phyloP scores from a whole-genome alignment of 2,329 filamentous ascomycete species.

The Phialophora tarda region DNA sequence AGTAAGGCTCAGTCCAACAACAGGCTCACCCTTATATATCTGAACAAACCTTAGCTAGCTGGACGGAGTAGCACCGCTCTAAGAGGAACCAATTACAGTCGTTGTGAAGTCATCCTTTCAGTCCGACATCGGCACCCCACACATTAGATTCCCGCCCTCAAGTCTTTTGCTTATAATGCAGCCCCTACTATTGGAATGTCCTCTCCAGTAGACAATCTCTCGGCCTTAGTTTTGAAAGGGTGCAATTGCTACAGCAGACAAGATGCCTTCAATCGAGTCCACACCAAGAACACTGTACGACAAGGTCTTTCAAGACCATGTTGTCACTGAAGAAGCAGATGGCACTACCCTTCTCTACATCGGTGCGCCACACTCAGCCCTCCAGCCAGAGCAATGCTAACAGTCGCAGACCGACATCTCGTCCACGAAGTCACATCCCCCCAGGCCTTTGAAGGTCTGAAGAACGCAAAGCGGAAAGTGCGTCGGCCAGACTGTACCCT shows the following conservation, averaged over 20 bases:
- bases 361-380: constrained; percentile 60
- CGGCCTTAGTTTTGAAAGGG: neutral
- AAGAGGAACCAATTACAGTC: constrained; percentile 20
- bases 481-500: constrained; percentile 95
- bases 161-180: constrained; percentile 28
- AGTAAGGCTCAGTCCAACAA: too few relatives aligned
- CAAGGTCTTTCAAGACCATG: constrained; percentile 93
- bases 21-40: too few relatives aligned
- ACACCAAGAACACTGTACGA: constrained; percentile 89
- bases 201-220: neutral
- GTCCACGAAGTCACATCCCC: constrained; percentile 99
- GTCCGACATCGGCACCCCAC: constrained; percentile 31
- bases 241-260: constrained; percentile 43
- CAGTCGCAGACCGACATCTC: constrained; percentile 78
- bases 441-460: constrained; percentile 97
- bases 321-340: constrained; percentile 93
- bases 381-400: constrained; percentile 14
- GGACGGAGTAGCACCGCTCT: too few relatives aligned
- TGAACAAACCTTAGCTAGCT: neutral
- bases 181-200: constrained; percentile 23
- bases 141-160: neutral
- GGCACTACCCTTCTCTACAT: constrained; percentile 94
- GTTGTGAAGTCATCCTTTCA: constrained; percentile 28
- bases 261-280: constrained; percentile 76
- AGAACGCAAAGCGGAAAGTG: constrained; percentile 84